phyloP scores from a whole-genome alignment of 139 green algal genomes.

The Monoraphidium neglectum region DNA sequence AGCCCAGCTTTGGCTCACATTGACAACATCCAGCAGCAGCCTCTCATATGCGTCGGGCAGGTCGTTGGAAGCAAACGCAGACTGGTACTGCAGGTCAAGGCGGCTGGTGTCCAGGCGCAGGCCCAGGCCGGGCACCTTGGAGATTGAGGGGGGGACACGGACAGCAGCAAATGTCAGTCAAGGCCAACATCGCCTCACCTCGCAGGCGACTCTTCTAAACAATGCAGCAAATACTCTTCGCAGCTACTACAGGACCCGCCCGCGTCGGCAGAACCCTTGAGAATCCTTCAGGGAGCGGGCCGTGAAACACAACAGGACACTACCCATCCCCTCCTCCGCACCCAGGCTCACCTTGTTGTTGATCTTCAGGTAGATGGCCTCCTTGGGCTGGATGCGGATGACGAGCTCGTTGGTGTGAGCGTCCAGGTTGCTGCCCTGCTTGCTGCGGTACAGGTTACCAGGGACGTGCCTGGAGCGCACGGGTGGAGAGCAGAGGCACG shows the following conservation, averaged over 20 bases:
- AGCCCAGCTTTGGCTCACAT: no score
- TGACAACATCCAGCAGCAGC: slow-evolving; percentile 97
- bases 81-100: slow-evolving; percentile 94
- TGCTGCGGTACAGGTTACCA: slow-evolving; percentile 86
- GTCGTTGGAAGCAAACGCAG: slow-evolving; percentile 53
- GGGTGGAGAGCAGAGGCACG: no score
- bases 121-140: slow-evolving; percentile 90
- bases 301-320: no score
- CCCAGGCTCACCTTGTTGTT: slow-evolving; percentile 97
- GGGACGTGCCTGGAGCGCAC: slow-evolving; percentile 95
- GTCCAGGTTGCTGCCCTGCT: slow-evolving; percentile 83
- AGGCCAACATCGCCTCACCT: no score
- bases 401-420: slow-evolving; percentile 95
- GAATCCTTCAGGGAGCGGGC: no score
- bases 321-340: no score
- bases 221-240: no score
- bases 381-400: slow-evolving; percentile 97
- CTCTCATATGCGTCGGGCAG: slow-evolving; percentile 97
- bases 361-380: slow-evolving; percentile 98
- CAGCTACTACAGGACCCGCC: no score
- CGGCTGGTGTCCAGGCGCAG: slow-evolving; percentile 87
- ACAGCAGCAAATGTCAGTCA: no score
- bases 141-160: no score
- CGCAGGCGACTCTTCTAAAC: no score
- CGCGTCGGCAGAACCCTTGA: no score